Conservation (phyloP, 1,139 yeast genomes). For the Diutina scorzettiae region DNA sequence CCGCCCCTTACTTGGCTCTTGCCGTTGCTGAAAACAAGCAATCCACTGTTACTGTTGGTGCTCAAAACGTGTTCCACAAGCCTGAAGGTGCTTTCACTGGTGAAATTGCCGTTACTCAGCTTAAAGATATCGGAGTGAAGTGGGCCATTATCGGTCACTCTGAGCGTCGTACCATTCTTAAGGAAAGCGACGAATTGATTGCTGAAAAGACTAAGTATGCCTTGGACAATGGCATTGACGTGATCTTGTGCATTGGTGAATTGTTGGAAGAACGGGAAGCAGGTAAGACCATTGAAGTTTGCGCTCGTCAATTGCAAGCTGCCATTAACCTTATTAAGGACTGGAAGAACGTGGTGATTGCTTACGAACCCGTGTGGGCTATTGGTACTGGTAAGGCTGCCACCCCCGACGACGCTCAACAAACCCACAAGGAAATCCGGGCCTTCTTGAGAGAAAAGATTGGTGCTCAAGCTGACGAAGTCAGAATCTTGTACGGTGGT, state of each 20-base stretch:
- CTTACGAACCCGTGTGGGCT: conserved; percentile 99
- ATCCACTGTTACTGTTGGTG: conserved; percentile 67
- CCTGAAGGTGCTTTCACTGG: conserved; percentile 97
- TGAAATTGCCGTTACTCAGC: conserved; percentile 80
- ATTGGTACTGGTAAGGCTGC: conserved; percentile 99
- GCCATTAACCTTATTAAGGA: conserved; percentile 73
- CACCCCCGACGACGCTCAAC: conserved; percentile 95
- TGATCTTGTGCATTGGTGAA: conserved; percentile 95
- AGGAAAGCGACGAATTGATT: conserved; percentile 82
- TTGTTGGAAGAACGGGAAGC: conserved; percentile 90
- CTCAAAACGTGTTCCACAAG: conserved; percentile 84
- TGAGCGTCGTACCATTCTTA: conserved; percentile 91
- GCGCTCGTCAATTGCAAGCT: conserved; percentile 84
- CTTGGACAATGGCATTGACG: conserved; percentile 74
- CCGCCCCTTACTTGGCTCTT: conserved; percentile 79
- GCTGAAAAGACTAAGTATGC: conserved; percentile 96
- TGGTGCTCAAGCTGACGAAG: conserved; percentile 13
- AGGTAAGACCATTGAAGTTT: conserved; percentile 74
- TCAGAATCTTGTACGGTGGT: conserved; percentile 97
- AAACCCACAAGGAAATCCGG: conserved; percentile 49
- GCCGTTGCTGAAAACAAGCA: conserved; percentile 62
- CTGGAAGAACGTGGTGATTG: conserved; percentile 90
- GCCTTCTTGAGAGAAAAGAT: conserved; percentile 2
- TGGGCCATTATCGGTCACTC: conserved; percentile 99
- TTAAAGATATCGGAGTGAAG: conserved; percentile 83